Evolutionary conservation across 495 filamentous ascomycete species (phyloP), one percentile per base, ranked within the genome.

Genomic region (Trichoderma gamsii): DNA sequence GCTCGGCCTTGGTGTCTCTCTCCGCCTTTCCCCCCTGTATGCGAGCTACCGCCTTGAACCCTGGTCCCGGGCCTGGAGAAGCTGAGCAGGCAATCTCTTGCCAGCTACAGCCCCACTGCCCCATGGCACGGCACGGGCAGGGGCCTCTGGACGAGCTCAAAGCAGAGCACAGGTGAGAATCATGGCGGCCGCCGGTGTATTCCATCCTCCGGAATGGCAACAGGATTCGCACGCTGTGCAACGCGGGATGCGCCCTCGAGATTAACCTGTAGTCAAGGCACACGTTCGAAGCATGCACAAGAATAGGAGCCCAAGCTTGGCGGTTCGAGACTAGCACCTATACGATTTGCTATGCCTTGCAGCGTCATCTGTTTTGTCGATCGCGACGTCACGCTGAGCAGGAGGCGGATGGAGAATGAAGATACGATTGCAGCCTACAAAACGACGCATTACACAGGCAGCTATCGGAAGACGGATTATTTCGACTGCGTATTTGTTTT

Each of bases 41-140:
- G 4, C 49, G 49, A 23, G 49, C 49, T 52, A 23, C 35, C 7
- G 8, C 25, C 56, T 61, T 13, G 56, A 25, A 32, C 25, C 56
- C 56, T 32, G 56, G 56, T 12, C 56, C 56, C 15, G 12, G 56
- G 13, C 56, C 12, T 32, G 56, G 56, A 61, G 56, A 21, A 32
- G 25, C 56, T 38, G 35, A 61, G 56, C 56, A 61, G 29, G 56
- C 56, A 61, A 61, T 61, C 25, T 61, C 56, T 61, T 32, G 56
- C 56, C 56, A 61, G 56, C 25, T 32, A 3, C 25, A 25, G 56
- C 25, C 56, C 56, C 56, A 61, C 56, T 25, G 56, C 27, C 11
- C 56, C 56, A 61, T 32, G 56, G 25, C 23, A 61, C 56, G 16
- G 27, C 11, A 11, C 16, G 12, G 52, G 13, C 56, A 27, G 27